phyloP scores from a whole-genome alignment of 768 basidiomycete species.

The Pleurotus giganteus region DNA sequence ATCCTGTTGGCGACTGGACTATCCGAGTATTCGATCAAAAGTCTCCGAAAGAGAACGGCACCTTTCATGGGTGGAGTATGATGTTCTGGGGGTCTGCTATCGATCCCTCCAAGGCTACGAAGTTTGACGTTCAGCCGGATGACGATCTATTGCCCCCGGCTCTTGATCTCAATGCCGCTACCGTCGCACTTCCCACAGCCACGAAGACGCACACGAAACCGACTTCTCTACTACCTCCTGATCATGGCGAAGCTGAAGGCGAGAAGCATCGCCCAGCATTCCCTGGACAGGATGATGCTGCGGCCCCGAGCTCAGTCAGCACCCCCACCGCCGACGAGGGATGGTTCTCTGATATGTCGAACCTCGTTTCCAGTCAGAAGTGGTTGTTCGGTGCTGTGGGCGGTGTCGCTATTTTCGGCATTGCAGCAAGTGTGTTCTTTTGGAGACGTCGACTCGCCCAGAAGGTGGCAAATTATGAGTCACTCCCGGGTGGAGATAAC shows the following conservation, averaged over 20 bases:
- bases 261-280: slow-evolving; percentile 80
- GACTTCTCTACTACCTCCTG: slow-evolving; percentile 82
- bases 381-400: slow-evolving; percentile 92
- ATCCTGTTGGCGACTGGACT: slow-evolving; percentile 88
- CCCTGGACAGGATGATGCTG: slow-evolving; percentile 26
- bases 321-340: slow-evolving; percentile 72
- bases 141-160: slow-evolving; percentile 47
- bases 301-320: slow-evolving; percentile 35
- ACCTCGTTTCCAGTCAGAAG: slow-evolving; percentile 69
- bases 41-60: slow-evolving; percentile 53
- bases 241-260: slow-evolving; percentile 77
- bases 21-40: slow-evolving; percentile 81
- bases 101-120: slow-evolving; percentile 63
- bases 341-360: slow-evolving; percentile 80
- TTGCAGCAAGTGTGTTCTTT: slow-evolving; percentile 73
- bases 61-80: slow-evolving; percentile 90
- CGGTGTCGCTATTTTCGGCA: slow-evolving; percentile 70
- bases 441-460: slow-evolving; percentile 63
- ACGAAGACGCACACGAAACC: slow-evolving; percentile 79
- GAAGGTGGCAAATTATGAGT: slow-evolving; percentile 50
- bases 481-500: slow-evolving; percentile 62
- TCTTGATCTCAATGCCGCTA: slow-evolving; percentile 33
- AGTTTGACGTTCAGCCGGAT: slow-evolving; percentile 59
- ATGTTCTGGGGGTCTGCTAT: slow-evolving; percentile 90
- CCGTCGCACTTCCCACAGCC: slow-evolving; percentile 34